Conservation (phyloP, 2,329 filamentous ascomycete species). For the Verticillium longisporum region DNA sequence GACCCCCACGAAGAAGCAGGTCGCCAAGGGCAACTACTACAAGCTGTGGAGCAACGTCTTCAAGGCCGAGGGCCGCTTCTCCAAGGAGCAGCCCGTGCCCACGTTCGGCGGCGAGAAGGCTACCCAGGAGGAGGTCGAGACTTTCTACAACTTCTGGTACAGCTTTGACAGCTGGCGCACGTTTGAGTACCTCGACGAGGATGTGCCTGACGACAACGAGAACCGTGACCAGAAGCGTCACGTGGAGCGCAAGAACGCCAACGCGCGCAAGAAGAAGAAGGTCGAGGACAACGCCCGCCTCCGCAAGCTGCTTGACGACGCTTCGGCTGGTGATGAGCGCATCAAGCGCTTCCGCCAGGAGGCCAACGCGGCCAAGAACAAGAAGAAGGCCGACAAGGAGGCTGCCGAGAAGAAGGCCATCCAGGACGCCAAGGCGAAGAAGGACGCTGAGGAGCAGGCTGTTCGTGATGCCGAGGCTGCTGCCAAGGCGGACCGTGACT, state of each 20-base stretch:
- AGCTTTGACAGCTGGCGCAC: slow-evolving; percentile 97
- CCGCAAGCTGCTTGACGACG: slow-evolving; percentile 83
- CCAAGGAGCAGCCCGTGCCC: slow-evolving; percentile 82
- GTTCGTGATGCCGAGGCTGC: slow-evolving; percentile 79
- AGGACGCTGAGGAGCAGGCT: slow-evolving; percentile 74
- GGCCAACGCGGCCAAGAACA: slow-evolving; percentile 91
- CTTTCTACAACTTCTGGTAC: slow-evolving; percentile 99
- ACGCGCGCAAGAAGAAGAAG: slow-evolving; percentile 99
- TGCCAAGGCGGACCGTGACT: slow-evolving; percentile 77
- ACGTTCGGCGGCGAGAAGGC: slow-evolving; percentile 77
- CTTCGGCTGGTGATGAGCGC: slow-evolving; percentile 77
- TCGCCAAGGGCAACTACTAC: slow-evolving; percentile 83
- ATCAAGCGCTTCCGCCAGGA: slow-evolving; percentile 96
- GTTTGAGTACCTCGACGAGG: slow-evolving; percentile 98
- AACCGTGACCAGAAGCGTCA: slow-evolving; percentile 99
- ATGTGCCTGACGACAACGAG: slow-evolving; percentile 97
- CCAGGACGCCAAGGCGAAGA: slow-evolving; percentile 78
- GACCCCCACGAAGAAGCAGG: slow-evolving; percentile 90
- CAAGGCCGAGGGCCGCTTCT: slow-evolving; percentile 88
- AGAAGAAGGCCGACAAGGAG: slow-evolving; percentile 85
- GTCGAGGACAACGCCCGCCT: slow-evolving; percentile 91
- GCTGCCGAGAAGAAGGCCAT: slow-evolving; percentile 80
- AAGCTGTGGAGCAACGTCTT: slow-evolving; percentile 91
- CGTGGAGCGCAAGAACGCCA: slow-evolving; percentile 96
- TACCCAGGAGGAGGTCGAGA: slow-evolving; percentile 82